phyloP scores from a whole-genome alignment of 2,329 filamentous ascomycete genomes.

The Botrytis hyacinthi region DNA sequence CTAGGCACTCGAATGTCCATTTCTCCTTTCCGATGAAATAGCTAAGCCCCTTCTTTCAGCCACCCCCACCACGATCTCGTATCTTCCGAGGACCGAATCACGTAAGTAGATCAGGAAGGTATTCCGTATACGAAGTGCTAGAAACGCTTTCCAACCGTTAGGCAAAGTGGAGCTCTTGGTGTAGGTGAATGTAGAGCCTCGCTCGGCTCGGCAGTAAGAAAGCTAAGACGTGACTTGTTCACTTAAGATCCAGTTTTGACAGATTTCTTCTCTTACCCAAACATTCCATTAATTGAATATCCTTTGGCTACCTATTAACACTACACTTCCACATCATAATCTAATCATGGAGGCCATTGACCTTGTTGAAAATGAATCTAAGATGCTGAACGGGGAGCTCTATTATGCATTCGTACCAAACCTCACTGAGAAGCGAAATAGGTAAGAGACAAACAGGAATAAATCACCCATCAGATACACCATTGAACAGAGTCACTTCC shows the following conservation, averaged over 20 bases:
- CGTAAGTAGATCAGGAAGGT: not conserved
- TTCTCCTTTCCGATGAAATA: not conserved
- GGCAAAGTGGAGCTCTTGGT: slow-evolving; percentile 3
- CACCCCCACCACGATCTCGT: slow-evolving; percentile 4
- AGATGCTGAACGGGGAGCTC: slow-evolving; percentile 67
- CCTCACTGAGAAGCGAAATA: slow-evolving; percentile 59
- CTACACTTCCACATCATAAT: not conserved
- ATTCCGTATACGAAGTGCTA: not conserved
- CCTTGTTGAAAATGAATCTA: slow-evolving; percentile 48
- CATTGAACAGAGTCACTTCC: not conserved
- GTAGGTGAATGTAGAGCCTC: not conserved
- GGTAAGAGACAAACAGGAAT: slow-evolving; percentile 32
- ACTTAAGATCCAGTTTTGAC: not conserved
- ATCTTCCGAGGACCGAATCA: no score
- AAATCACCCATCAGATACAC: slow-evolving; percentile 37
- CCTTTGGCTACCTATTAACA: not conserved
- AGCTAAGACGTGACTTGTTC: not conserved
- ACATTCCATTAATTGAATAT: slow-evolving; percentile 12
- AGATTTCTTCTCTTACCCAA: not conserved
- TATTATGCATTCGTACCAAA: slow-evolving; percentile 73
- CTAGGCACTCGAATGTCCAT: no score
- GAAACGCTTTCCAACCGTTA: not conserved
- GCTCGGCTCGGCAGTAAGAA: not conserved
- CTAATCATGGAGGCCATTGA: slow-evolving; percentile 38
- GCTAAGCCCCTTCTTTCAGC: not conserved